These are phyloP conservation scores for Colletotrichum lupini DNA, from an alignment of 2,329 filamentous ascomycete species.

Conservation along the genomic window DNA sequence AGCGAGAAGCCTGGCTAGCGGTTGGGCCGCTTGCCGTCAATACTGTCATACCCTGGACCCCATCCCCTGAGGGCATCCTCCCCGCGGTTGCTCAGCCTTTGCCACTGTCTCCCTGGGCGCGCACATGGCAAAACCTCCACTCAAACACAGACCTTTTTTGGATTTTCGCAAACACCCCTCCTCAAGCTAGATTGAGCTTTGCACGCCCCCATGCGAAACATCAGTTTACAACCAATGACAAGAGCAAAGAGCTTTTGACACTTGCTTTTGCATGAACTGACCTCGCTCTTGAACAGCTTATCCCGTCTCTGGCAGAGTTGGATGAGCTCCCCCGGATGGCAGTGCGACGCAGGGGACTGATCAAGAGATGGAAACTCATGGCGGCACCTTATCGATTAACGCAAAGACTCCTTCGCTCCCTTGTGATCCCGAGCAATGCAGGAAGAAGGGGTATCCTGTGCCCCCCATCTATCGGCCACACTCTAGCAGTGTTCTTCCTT, in stretches of 20 bases:
- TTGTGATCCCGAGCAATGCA: conserved; percentile 27
- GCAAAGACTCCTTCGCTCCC: conserved; percentile 22
- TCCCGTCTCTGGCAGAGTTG: conserved; percentile 18
- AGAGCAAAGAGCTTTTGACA: conserved; percentile 19
- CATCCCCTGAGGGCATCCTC: background rate
- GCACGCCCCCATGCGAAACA: conserved; percentile 33
- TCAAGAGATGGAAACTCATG: background rate
- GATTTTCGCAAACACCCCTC: conserved; percentile 23
- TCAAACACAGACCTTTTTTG: conserved; percentile 25
- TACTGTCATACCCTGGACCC: background rate
- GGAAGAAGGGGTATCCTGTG: conserved; percentile 28
- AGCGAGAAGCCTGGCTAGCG: background rate
- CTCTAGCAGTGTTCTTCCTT: conserved; percentile 20
- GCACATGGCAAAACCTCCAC: conserved; percentile 33
- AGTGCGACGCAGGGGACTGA: conserved; percentile 12
- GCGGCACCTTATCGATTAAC: conserved; percentile 35
- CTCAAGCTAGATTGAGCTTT: conserved; percentile 12
- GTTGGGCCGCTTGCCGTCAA: background rate
- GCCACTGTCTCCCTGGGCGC: conserved; percentile 29
- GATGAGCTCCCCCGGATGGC: conserved; percentile 12
- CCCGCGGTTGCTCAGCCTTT: conserved; percentile 26
- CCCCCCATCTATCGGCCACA: conserved; percentile 27
- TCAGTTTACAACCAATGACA: conserved; percentile 22
- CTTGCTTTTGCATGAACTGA: conserved; percentile 31
- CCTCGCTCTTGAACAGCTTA: conserved; percentile 16